Percentiles rank a stretch among this genome's conserved stretches.
phyloP scores from a whole-genome alignment of 2,329 filamentous ascomycete genomes.

The Colletotrichum plurivorum region DNA sequence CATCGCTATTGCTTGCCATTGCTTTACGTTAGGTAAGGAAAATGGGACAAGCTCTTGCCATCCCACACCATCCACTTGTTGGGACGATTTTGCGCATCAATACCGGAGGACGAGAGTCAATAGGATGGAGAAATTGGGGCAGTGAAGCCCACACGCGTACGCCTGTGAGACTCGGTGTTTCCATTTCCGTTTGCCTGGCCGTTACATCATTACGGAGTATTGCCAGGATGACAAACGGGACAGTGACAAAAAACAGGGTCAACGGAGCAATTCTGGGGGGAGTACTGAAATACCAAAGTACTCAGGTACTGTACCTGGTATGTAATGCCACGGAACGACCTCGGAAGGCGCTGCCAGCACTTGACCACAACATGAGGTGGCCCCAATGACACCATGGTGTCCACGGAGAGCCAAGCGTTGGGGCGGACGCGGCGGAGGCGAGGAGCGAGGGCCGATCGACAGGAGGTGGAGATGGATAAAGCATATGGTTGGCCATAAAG shows the following conservation, averaged over 20 bases:
- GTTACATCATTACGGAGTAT: conserved; percentile 27
- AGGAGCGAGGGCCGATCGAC: conserved; percentile 33
- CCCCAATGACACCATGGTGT: conserved; percentile 28
- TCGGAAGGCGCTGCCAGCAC: neutral
- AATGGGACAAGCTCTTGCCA: neutral
- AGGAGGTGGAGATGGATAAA: conserved; percentile 27
- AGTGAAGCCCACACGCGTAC: neutral
- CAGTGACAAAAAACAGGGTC: neutral
- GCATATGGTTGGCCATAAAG: neutral
- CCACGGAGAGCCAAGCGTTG: conserved; percentile 9
- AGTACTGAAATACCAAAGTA: conserved; percentile 11
- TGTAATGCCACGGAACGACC: neutral
- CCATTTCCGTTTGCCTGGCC: neutral
- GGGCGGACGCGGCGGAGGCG: conserved; percentile 26
- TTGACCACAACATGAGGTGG: neutral
- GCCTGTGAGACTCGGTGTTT: neutral
- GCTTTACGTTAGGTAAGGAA: neutral
- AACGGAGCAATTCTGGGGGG: neutral
- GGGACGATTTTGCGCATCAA: conserved; percentile 13
- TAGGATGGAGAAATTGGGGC: conserved; percentile 10
- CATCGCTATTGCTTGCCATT: too few species aligned
- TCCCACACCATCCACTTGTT: conserved; percentile 27
- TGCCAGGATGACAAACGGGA: conserved; percentile 6
- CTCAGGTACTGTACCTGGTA: too few species aligned
- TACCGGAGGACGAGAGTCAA: conserved; percentile 22